Conservation (phyloP, 371 early-diverging fungal genomes). For the Phascolomyces articulosus region DNA sequence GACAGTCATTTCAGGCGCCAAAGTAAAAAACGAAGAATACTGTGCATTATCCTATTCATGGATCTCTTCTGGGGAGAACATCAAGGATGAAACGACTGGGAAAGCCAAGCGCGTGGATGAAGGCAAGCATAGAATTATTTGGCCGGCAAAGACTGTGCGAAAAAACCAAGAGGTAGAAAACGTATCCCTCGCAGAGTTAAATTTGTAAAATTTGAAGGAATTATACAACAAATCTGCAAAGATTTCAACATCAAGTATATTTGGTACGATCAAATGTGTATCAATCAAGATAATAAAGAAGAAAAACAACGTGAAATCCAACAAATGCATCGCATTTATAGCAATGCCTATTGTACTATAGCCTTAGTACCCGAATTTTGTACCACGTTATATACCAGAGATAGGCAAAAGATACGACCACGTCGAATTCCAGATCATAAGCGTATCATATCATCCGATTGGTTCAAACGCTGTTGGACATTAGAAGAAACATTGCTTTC, state of each 20-base stretch:
- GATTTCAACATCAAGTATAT: not conserved
- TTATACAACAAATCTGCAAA: not conserved
- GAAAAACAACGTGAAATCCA: not conserved
- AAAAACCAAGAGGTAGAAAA: not conserved
- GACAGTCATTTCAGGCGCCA: no score
- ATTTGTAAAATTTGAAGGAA: not conserved
- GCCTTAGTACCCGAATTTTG: not conserved
- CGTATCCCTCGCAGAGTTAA: not conserved
- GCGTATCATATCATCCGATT: not conserved
- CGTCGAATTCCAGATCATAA: no score
- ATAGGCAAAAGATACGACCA: not conserved
- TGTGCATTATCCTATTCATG: no score
- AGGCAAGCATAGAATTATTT: not conserved
- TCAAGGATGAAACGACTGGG: no score
- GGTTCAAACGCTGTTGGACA: not conserved
- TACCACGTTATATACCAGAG: no score
- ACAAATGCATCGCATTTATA: not conserved
- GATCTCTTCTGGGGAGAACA: no score
- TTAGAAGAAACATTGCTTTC: not conserved
- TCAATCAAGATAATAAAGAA: not conserved
- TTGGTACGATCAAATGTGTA: slow-evolving; percentile 1
- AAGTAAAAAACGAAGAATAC: no score
- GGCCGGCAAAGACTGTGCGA: not conserved
- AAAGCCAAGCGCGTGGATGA: not conserved
- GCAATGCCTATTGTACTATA: not conserved